Base-by-base conservation (phyloP, 169 alveolate species). In the Eimeria praecox region DNA sequence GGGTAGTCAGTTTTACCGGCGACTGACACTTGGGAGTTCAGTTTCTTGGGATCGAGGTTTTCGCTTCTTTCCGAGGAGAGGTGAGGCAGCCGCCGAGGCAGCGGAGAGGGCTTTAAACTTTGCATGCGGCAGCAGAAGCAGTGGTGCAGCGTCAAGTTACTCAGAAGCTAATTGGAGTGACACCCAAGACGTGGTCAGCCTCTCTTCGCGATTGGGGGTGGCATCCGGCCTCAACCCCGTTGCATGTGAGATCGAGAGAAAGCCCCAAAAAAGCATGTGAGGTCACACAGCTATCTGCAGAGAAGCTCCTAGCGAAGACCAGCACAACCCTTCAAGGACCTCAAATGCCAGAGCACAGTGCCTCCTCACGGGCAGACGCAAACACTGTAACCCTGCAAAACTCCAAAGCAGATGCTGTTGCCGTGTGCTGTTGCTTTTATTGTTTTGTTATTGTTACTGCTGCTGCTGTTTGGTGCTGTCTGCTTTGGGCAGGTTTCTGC, bases 51-150 rank as follows among this genome's bases (percentile, higher is more conserved):
- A 46, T 62, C 40, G 91, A 35, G 75, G 77, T 49, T 22, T 18
- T 69, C 71, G 44, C 35, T 83, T 83, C 77, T 83, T 83, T 4
- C 91, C 91, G 12, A 30, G 30, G 33, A 12, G 27, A 33, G 77
- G 91, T 20, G 91, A 83, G 91, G 91, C 59, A 42, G 56, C 91
- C 54, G 40, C 46, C 77, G 91, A 83, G 12, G 91, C 91, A 54
- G n/a, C 91, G 30, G 91, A 83, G 40, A 49, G 91, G 71, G 91
- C 91, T 16, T 52, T 83, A 54, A 40, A 54, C 77, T 83, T 49
- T 54, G 91, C 91, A 2, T 83, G 91, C 91, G 30, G 56, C 91
- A 83, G 91, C 91, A 33, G 77, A 64, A 78, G n/a, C n/a, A n/a
- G 89, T 44, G 54, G 89, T 38, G 49, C 46, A 35, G 69, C 89